Base-by-base conservation (phyloP, 2,329 filamentous ascomycete genomes). In the Aspergillus arachidicola region DNA sequence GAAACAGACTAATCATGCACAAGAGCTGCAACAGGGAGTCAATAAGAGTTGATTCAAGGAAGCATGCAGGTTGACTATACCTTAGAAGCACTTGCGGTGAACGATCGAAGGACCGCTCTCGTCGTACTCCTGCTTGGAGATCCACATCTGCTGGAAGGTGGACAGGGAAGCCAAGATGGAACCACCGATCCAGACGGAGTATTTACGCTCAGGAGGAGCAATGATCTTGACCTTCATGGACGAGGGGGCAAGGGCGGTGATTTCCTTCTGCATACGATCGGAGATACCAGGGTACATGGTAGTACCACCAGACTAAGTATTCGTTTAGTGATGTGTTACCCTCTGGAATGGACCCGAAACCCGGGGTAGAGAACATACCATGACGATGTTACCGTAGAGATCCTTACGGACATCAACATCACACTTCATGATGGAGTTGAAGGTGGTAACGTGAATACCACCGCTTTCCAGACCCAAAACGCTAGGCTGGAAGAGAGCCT, bases 151-250 rank as follows among this genome's bases (percentile, higher is more conserved):
- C 89, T 99, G 95, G 94, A 99, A 99, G 84, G 95, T 99, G 75
- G 95, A 99, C 78, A 99, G 92, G 71, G 95, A 99, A 76, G 95
- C 95, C 80, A 99, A 86, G 86, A 99, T 99, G 84, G 95, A 99
- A 89, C 95, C 95, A 95, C 95, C 95, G 83, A 99, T 99, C 95
- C 95, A 99, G 88, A 99, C 95, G 71, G 95, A 98, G 93, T 99
- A 99, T 90, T 99, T 99, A 86, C 95, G 93, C 92, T 99, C 95
- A 75, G 95, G 95, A 76, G 95, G 95, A 86, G 95, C 95, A 82
- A 99, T 98, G 86, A 99, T 98, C 92, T 98, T 98, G 89, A 99
- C 94, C 93, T 98, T 98, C 95, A 99, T 98, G 80, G 94, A 97
- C 72, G 95, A 98, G 80, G 95, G 95, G 81, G 95, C 95, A 85